Conservation (phyloP, 164 flowering plant species). For the Amborella trichopoda region DNA sequence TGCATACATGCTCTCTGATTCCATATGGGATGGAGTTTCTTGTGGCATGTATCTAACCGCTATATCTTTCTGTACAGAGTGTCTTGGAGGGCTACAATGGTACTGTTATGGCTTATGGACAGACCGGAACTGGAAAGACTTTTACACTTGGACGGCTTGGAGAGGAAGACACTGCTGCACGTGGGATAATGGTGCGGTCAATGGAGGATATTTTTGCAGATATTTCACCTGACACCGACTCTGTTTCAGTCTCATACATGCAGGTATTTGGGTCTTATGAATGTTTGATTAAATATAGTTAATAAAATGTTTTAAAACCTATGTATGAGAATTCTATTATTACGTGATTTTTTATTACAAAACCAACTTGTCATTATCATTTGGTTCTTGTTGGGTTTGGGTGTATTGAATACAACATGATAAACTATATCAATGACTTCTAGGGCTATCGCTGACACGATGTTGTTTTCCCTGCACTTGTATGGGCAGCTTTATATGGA, state of each 20-base stretch:
- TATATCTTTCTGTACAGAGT: slow-evolving; percentile 48
- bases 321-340: too few relatives aligned
- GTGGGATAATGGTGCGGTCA: slow-evolving; percentile 97
- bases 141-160: slow-evolving; percentile 93
- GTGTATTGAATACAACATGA: too few relatives aligned
- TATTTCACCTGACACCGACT: slow-evolving; percentile 65
- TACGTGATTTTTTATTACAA: too few relatives aligned
- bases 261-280: slow-evolving; percentile 63
- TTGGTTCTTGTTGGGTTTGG: background rate
- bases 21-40: too few relatives aligned
- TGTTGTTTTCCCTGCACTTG: background rate
- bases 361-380: too few relatives aligned
- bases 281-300: too few relatives aligned
- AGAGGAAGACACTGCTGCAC: slow-evolving; percentile 81
- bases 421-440: too few relatives aligned
- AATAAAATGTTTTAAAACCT: too few relatives aligned
- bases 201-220: slow-evolving; percentile 84
- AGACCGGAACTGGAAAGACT: slow-evolving; percentile 96
- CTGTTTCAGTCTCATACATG: slow-evolving; percentile 71
- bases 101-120: slow-evolving; percentile 97
- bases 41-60: too few relatives aligned
- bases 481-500: slow-evolving; percentile 90
- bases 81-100: slow-evolving; percentile 97
- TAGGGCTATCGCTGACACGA: too few relatives aligned
- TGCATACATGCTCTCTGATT: too few relatives aligned